These are phyloP conservation scores for Tulasnella sp. DNA, from an alignment of 768 basidiomycete species.

Conservation along the genomic window DNA sequence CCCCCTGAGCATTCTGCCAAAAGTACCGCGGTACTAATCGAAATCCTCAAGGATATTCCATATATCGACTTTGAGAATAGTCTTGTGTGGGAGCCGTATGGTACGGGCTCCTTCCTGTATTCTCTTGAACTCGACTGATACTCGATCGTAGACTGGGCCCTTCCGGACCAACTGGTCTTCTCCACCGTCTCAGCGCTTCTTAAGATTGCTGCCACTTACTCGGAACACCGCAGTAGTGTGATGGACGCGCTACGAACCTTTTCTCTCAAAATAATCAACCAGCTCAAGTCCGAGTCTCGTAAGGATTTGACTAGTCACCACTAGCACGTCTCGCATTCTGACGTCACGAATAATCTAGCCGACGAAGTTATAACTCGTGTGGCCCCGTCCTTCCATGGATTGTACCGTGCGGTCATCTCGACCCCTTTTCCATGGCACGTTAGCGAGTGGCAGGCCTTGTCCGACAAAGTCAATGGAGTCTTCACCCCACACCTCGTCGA, in stretches of 20 bases:
- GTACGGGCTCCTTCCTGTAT: conserved; percentile 47
- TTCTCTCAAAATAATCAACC: conserved; percentile 58
- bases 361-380: conserved; percentile 72
- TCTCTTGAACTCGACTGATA: neutral
- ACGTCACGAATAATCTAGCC: conserved; percentile 49
- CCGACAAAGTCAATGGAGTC: conserved; percentile 59
- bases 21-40: conserved; percentile 62
- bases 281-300: conserved; percentile 61
- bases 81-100: conserved; percentile 67
- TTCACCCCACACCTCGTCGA: conserved; percentile 70
- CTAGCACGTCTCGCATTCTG: neutral
- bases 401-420: conserved; percentile 83
- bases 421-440: conserved; percentile 75
- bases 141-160: conserved; percentile 69
- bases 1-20: conserved; percentile 59
- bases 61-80: conserved; percentile 76
- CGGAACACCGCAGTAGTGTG: conserved; percentile 54
- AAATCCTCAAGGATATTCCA: conserved; percentile 72
- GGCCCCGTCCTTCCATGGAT: conserved; percentile 80
- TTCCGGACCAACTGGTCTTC: conserved; percentile 82
- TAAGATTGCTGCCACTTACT: conserved; percentile 60
- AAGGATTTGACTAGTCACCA: conserved; percentile 41
- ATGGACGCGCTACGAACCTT: conserved; percentile 66
- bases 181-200: conserved; percentile 78
- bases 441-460: conserved; percentile 64